A percentile compares a stretch with the other conserved stretches of the same genome.
phyloP scores from a whole-genome alignment of 345 rosid species.

The Geranium brycei region DNA sequence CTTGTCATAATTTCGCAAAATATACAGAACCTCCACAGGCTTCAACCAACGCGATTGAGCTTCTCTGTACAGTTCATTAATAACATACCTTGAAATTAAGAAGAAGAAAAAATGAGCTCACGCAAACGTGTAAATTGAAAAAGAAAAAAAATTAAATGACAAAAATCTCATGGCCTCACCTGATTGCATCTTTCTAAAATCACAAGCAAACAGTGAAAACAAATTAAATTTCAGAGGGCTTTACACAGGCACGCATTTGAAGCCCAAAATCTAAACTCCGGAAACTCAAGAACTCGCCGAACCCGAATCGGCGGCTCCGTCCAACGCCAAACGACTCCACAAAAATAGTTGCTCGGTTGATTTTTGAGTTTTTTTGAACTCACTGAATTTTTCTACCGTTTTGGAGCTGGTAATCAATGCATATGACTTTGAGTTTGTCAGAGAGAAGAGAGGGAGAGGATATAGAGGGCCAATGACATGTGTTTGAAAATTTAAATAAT shows the following conservation, averaged over 20 bases:
- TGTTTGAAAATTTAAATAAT: too few species aligned
- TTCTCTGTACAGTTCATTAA: conserved; percentile 37
- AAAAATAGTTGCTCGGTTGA: too few species aligned
- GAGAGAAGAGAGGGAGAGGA: too few species aligned
- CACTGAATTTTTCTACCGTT: too few species aligned
- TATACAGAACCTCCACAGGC: conserved; percentile 65
- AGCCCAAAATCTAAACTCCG: not conserved
- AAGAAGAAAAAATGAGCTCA: conserved; percentile 5
- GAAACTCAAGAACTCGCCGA: not conserved
- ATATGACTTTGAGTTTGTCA: too few species aligned
- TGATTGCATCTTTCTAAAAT: conserved; percentile 9
- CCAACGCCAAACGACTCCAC: too few species aligned
- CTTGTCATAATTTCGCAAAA: conserved; percentile 56
- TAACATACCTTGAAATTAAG: conserved; percentile 37
- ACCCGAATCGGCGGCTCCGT: too few species aligned
- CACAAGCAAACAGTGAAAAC: not conserved
- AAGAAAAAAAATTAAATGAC: not conserved
- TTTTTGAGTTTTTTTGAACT: too few species aligned
- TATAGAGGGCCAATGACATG: too few species aligned
- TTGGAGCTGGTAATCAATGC: too few species aligned
- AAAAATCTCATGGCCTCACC: conserved; percentile 8
- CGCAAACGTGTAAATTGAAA: not conserved
- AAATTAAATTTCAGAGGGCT: conserved; percentile 5
- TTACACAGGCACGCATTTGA: not conserved
- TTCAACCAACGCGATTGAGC: conserved; percentile 83